Conservation (phyloP, 164 flowering plant species). For the Protea cynaroides region DNA sequence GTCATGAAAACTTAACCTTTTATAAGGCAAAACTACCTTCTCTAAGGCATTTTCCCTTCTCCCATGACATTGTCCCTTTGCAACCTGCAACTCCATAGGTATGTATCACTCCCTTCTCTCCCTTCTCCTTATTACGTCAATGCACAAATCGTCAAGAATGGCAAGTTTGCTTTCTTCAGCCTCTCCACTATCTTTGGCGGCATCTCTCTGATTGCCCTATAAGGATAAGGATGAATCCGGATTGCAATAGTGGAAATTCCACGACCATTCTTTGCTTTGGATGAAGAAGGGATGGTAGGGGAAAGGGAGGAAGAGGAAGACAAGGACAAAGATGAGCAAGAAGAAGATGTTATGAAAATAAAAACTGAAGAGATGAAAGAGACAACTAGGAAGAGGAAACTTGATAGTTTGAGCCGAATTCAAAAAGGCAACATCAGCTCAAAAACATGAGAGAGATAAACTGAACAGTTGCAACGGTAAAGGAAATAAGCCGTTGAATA, state of each 20-base stretch:
- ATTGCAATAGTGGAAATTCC: constrained; percentile 6
- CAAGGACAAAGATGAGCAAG: neutral
- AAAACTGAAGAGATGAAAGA: constrained; percentile 5
- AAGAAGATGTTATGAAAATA: neutral
- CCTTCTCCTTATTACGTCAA: too few relatives aligned
- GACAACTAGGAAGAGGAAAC: constrained; percentile 28
- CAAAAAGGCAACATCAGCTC: constrained; percentile 11
- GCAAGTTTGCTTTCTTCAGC: too few relatives aligned
- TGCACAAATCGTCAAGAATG: too few relatives aligned
- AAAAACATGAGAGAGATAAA: constrained; percentile 10
- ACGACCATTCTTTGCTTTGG: constrained; percentile 1
- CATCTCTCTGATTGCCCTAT: too few relatives aligned
- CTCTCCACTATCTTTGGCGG: too few relatives aligned
- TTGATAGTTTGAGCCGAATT: neutral
- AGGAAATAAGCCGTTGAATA: constrained; percentile 16
- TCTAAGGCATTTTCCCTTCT: too few relatives aligned
- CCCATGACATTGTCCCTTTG: too few relatives aligned
- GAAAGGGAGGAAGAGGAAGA: constrained; percentile 10
- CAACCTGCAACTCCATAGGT: too few relatives aligned
- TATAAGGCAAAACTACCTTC: too few relatives aligned
- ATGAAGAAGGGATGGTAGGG: constrained; percentile 5
- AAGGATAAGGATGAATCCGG: too few relatives aligned
- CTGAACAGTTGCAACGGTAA: neutral
- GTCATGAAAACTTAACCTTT: too few relatives aligned
- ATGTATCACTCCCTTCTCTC: too few relatives aligned